A percentile compares a stretch with the other conserved stretches of the same genome.
Evolutionary conservation across 768 basidiomycete species (phyloP).

Genomic region (Boletus subparvulus): DNA sequence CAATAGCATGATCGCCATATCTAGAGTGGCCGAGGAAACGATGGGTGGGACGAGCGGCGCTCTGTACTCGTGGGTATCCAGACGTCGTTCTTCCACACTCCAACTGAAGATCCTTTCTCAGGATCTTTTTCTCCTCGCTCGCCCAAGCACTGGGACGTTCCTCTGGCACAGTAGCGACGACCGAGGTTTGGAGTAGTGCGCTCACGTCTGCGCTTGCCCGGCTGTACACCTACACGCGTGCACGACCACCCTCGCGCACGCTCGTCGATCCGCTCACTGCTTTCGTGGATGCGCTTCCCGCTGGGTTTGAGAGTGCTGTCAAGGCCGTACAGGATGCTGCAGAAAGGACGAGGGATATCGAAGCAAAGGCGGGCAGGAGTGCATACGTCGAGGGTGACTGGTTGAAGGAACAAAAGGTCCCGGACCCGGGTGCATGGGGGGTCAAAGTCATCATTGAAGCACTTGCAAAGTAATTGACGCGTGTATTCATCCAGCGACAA

Average conservation of each 20-base stretch:
- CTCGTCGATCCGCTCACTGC: constrained; percentile 89
- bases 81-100: neutral
- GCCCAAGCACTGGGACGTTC: constrained; percentile 64
- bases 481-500: neutral
- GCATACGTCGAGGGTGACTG: constrained; percentile 78
- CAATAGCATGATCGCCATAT: constrained; percentile 61
- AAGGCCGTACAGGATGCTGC: constrained; percentile 63
- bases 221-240: constrained; percentile 82
- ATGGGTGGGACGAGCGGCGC: constrained; percentile 95
- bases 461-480: constrained; percentile 28
- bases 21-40: constrained; percentile 72
- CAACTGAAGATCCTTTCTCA: constrained; percentile 27
- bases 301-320: constrained; percentile 52
- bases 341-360: constrained; percentile 68
- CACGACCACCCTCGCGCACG: constrained; percentile 86
- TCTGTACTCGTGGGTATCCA: constrained; percentile 75
- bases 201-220: constrained; percentile 56
- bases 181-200: constrained; percentile 59
- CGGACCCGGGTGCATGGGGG: constrained; percentile 94
- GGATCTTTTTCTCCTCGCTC: constrained; percentile 89
- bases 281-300: constrained; percentile 49
- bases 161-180: constrained; percentile 32
- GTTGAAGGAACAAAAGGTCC: constrained; percentile 57
- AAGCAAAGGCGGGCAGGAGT: constrained; percentile 85
- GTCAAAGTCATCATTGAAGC: constrained; percentile 72